These are phyloP conservation scores for Macrolepiota dolichaula DNA, from an alignment of 768 basidiomycete genomes.

Conservation along the genomic window DNA sequence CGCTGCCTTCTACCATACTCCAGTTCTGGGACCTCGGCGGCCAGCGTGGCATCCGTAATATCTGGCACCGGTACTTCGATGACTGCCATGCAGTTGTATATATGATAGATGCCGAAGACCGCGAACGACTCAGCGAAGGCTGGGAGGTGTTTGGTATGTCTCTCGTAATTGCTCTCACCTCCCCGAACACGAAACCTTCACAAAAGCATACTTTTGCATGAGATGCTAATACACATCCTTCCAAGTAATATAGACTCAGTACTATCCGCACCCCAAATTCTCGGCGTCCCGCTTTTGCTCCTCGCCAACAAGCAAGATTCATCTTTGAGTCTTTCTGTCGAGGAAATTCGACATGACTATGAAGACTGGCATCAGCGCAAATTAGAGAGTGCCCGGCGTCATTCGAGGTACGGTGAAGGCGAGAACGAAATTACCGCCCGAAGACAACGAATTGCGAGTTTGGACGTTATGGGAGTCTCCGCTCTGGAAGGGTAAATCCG, in stretches of 20 bases:
- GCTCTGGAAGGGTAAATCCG: conserved; percentile 80
- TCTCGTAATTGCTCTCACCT: neutral
- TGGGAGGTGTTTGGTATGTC: conserved; percentile 95
- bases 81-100: conserved; percentile 97
- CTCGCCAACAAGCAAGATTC: conserved; percentile 97
- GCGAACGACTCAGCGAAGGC: conserved; percentile 84
- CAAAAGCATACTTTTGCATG: neutral
- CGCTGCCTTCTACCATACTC: conserved; percentile 87
- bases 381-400: conserved; percentile 63
- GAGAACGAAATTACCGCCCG: conserved; percentile 42
- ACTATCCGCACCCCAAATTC: conserved; percentile 83
- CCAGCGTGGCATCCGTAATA: conserved; percentile 87
- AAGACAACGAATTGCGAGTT: conserved; percentile 62
- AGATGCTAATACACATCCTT: conserved; percentile 5
- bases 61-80: conserved; percentile 94
- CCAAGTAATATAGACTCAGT: conserved; percentile 60
- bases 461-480: conserved; percentile 88
- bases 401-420: conserved; percentile 40
- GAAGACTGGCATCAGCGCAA: conserved; percentile 83
- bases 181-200: neutral
- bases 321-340: conserved; percentile 74
- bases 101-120: conserved; percentile 90
- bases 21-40: conserved; percentile 98
- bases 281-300: conserved; percentile 85
- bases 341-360: conserved; percentile 88